These are phyloP conservation scores for Aegilops sharonensis DNA, from an alignment of 176 grass and related monocot genomes.

Conservation along the genomic window DNA sequence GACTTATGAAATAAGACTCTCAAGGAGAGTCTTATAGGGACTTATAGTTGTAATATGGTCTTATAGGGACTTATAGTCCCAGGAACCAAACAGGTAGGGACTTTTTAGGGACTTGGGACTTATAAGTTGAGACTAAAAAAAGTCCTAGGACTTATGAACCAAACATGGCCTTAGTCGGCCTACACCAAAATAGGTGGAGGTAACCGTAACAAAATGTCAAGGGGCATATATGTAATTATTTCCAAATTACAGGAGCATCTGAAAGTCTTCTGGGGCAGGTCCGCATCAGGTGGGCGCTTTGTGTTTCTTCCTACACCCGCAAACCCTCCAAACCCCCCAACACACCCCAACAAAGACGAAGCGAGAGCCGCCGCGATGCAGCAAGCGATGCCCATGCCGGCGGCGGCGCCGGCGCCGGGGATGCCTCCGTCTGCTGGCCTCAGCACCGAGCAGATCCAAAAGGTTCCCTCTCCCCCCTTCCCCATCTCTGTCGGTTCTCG, in stretches of 20 bases:
- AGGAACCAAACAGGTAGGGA: too few relatives aligned
- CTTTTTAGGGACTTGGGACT: too few relatives aligned
- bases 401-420: slow-evolving; percentile 8
- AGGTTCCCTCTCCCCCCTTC: slow-evolving; percentile 18
- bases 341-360: not conserved
- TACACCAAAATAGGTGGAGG: too few relatives aligned
- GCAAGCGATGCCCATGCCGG: slow-evolving; percentile 39
- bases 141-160: too few relatives aligned
- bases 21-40: too few relatives aligned
- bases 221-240: not conserved
- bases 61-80: too few relatives aligned
- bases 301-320: not conserved
- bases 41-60: too few relatives aligned
- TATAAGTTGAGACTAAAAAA: too few relatives aligned
- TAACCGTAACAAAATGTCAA: not conserved
- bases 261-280: not conserved
- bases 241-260: not conserved
- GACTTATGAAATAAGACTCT: too few relatives aligned
- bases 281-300: not conserved
- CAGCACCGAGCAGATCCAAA: slow-evolving; percentile 60
- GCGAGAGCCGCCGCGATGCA: slow-evolving; percentile 34
- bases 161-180: too few relatives aligned
- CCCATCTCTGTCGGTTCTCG: not conserved
- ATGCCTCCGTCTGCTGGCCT: slow-evolving; percentile 33
- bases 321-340: not conserved